Conservation (phyloP, 495 filamentous ascomycete species). For the Hypoxylon fragiforme region DNA sequence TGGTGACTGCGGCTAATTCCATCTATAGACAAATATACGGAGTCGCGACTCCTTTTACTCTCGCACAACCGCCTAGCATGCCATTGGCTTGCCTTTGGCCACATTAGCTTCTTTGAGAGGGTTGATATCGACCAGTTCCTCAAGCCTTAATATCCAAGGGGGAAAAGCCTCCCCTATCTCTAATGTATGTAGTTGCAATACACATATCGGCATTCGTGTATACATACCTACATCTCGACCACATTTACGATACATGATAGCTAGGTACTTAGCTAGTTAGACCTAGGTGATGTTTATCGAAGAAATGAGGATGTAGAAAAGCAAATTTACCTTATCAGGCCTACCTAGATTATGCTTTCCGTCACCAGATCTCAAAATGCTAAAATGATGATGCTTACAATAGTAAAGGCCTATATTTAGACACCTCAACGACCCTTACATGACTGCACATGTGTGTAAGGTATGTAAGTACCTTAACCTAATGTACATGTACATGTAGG, state of each 20-base stretch:
- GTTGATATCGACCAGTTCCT: conserved; percentile 71
- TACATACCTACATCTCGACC: too few species aligned
- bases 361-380: too few species aligned
- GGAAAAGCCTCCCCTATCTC: not conserved
- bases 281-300: too few species aligned
- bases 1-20: conserved; percentile 3
- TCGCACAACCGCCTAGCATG: conserved; percentile 77
- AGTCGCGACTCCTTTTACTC: conserved; percentile 76
- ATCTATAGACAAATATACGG: conserved; percentile 67
- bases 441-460: too few species aligned
- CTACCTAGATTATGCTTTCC: too few species aligned
- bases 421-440: not conserved
- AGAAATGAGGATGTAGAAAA: too few species aligned
- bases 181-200: conserved; percentile 11
- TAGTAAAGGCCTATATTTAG: too few species aligned
- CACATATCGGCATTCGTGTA: conserved; percentile 6
- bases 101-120: conserved; percentile 78
- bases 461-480: not conserved
- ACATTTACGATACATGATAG: too few species aligned
- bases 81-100: conserved; percentile 77
- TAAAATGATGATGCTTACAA: too few species aligned
- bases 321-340: too few species aligned
- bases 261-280: too few species aligned
- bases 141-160: conserved; percentile 23
- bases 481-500: not conserved